Evolutionary conservation across 2,329 filamentous ascomycete genomes (phyloP).

Genomic region (Fusarium robinianum): DNA sequence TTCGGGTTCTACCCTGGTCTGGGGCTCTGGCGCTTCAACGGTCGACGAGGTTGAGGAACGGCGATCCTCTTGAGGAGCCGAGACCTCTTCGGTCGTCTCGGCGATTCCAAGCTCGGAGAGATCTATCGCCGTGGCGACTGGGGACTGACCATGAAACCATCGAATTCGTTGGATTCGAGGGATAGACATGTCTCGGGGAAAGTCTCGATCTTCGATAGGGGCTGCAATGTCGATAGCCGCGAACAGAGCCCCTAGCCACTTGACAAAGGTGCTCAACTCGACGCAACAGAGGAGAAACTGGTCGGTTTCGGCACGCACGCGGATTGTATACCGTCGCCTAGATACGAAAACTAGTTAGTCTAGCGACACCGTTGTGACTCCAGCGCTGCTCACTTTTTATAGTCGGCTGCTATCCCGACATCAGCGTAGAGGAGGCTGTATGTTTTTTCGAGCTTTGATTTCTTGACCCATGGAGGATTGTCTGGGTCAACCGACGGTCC

Average conservation of each 20-base stretch:
- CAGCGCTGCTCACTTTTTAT: conserved; percentile 61
- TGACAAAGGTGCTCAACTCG: conserved; percentile 66
- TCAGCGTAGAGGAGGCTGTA: conserved; percentile 78
- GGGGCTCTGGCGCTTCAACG: conserved; percentile 23
- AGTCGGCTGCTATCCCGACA: conserved; percentile 73
- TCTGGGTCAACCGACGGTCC: conserved; percentile 55
- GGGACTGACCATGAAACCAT: conserved; percentile 51
- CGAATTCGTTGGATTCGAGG: conserved; percentile 60
- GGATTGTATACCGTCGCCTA: conserved; percentile 67
- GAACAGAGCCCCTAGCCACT: conserved; percentile 70
- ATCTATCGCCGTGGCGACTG: conserved; percentile 35
- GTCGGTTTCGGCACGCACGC: conserved; percentile 73
- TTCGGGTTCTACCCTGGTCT: conserved; percentile 30
- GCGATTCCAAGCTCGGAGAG: conserved; percentile 31
- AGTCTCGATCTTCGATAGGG: conserved; percentile 71
- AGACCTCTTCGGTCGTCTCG: conserved; percentile 28
- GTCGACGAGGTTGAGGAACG: conserved; percentile 19
- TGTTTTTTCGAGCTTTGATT: conserved; percentile 62
- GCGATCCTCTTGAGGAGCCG: conserved; percentile 25
- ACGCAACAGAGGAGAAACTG: conserved; percentile 73
- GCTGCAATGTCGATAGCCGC: conserved; percentile 74
- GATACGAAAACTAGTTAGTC: conserved; percentile 7
- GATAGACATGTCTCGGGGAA: conserved; percentile 65
- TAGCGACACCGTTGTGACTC: not conserved
- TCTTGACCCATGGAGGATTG: conserved; percentile 56